Base-by-base conservation (phyloP, 2,329 filamentous ascomycete genomes). In the Ophiobolus disseminans region DNA sequence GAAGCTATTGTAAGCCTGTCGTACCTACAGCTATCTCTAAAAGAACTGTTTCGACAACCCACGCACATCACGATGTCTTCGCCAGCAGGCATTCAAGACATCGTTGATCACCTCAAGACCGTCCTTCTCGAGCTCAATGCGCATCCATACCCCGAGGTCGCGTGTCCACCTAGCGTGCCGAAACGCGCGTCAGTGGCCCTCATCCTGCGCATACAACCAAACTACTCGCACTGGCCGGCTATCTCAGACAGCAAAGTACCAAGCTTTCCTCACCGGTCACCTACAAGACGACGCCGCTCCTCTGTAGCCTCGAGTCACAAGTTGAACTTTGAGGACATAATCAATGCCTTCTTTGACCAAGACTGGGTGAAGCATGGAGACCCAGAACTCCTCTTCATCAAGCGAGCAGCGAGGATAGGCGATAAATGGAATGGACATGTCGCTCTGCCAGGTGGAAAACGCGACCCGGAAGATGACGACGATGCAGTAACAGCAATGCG, bases 351-450 rank as follows among this genome's bases (percentile, higher is more conserved):
- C 74, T 89, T 88, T 64, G 72, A 76, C 1, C 84, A 86, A 58
- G 68, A 79, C 13, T 89, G 86, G 86, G 84, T 87, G 5, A 78
- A 82, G 55, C 73, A 86, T 66, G 86, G 86, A 19, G 82, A 86
- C 52, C 82, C 86, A 0, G 86, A 89, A 67, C 75, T 86, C n/a
- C 76, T 89, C 3, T 88, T 89, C 68, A 89, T 89, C 68, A 89
- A 89, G 65, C 77, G 86, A 36, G 83, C 86, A 2, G 80, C 85
- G 3, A 76, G 86, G 28, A 76, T 80, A 45, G 85, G 86, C 6
- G 86, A 89, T 67, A 77, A 85, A 48, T 89, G 86, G 86, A 87
- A 84, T 1, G 81, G 82, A 3, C 86, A 89, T 74, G 82, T 88
- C 47, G 86, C 86, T 0, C 71, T 89, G 3, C 86, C 86, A 0